Percentiles rank a stretch among this genome's conserved stretches.
Evolutionary conservation across 495 filamentous ascomycete genomes (phyloP).

Genomic region (Hamigera avellanea): DNA sequence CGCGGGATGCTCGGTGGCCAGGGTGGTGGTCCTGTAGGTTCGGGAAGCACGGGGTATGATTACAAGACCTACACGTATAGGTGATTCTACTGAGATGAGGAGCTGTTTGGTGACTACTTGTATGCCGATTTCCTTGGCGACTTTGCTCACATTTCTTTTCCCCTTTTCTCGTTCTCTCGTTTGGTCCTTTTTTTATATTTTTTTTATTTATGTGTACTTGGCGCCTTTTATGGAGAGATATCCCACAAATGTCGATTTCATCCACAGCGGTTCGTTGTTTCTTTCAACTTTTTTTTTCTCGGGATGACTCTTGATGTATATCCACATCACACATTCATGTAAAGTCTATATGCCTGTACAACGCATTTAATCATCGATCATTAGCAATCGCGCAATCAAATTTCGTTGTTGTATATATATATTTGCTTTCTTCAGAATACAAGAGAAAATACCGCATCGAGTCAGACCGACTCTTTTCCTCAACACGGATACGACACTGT

Average conservation of each 20-base stretch:
- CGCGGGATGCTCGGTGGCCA: conserved; percentile 26
- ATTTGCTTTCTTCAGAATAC: too few relatives aligned
- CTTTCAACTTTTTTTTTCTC: background rate
- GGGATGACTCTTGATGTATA: conserved; percentile 14
- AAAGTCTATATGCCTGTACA: too few relatives aligned
- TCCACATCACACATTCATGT: too few relatives aligned
- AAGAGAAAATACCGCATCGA: too few relatives aligned
- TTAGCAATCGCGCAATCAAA: too few relatives aligned
- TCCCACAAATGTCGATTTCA: background rate
- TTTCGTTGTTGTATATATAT: too few relatives aligned
- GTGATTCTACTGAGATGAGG: conserved; percentile 5
- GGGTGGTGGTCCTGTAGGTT: conserved; percentile 16
- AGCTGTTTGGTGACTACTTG: background rate
- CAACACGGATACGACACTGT: too few relatives aligned
- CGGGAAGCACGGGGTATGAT: conserved; percentile 17
- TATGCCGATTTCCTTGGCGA: background rate
- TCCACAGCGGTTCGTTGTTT: too few relatives aligned
- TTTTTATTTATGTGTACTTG: conserved; percentile 1
- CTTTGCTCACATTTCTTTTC: conserved; percentile 4
- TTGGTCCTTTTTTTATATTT: too few relatives aligned
- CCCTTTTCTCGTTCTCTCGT: conserved; percentile 8
- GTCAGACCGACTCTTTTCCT: too few relatives aligned
- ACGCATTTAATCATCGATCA: too few relatives aligned
- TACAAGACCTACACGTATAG: conserved; percentile 20
- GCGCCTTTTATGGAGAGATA: background rate